phyloP scores from a whole-genome alignment of 768 basidiomycete genomes.

The Sarcodon aspratus region DNA sequence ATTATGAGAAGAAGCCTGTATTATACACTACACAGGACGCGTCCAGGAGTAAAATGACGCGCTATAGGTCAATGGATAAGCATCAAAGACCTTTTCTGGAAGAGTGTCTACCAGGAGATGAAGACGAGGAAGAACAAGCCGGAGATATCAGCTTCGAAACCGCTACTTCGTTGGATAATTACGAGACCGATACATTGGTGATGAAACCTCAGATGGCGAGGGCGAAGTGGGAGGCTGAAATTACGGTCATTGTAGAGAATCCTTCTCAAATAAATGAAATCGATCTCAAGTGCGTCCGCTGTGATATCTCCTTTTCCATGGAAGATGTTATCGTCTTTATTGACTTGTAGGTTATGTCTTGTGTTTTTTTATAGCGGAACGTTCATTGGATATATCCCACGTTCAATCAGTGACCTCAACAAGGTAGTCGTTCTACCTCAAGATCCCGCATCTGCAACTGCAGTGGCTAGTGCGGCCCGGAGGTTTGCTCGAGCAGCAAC shows the following conservation, averaged over 20 bases:
- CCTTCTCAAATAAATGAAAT: slow-evolving; percentile 1
- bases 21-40: background rate
- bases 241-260: background rate
- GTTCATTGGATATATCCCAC: slow-evolving; percentile 27
- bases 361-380: background rate
- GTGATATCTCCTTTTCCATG: slow-evolving; percentile 3
- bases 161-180: background rate
- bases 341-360: background rate
- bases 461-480: slow-evolving; percentile 13
- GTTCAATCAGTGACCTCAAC: slow-evolving; percentile 30
- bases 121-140: background rate
- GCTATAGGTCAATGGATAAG: background rate
- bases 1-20: background rate
- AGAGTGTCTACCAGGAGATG: background rate
- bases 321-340: slow-evolving; percentile 2
- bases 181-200: background rate
- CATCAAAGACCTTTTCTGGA: background rate
- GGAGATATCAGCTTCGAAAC: background rate
- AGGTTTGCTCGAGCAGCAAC: slow-evolving; percentile 11
- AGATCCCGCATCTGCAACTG: slow-evolving; percentile 17
- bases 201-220: background rate
- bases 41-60: background rate
- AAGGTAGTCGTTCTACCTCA: slow-evolving; percentile 34
- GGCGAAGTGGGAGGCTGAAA: background rate
- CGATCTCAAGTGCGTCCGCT: slow-evolving; percentile 2